Evolutionary conservation across 1,284 basidiomycete genomes (phyloP).

Genomic region (Ganoderma lucidum): DNA sequence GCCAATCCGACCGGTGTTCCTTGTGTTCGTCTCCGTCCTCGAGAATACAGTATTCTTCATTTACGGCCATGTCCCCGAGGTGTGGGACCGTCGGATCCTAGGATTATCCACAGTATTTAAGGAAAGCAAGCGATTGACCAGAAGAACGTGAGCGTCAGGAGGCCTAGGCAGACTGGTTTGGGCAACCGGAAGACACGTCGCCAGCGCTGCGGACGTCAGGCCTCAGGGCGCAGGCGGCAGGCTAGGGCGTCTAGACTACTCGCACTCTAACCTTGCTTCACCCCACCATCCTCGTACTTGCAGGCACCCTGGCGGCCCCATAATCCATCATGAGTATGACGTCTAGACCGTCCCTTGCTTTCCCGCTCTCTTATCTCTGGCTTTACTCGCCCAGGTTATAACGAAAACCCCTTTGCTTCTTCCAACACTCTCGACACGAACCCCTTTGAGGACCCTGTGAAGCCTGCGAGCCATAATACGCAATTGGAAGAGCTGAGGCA

Average conservation of each 20-base stretch:
- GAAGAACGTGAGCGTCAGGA: background rate
- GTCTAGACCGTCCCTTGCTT: background rate
- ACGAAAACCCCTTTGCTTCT: slow-evolving; percentile 82
- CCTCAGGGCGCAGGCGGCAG: background rate
- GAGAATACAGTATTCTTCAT: background rate
- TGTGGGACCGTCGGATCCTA: too few species aligned
- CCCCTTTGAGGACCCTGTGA: slow-evolving; percentile 81
- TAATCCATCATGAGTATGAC: slow-evolving; percentile 35
- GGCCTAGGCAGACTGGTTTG: background rate
- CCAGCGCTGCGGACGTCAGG: background rate
- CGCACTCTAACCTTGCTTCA: slow-evolving; percentile 22
- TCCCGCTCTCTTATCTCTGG: slow-evolving; percentile 8
- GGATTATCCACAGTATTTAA: background rate
- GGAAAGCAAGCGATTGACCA: background rate
- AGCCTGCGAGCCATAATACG: slow-evolving; percentile 44
- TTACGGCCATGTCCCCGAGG: background rate
- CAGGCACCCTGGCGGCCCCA: slow-evolving; percentile 17
- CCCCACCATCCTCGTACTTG: slow-evolving; percentile 14
- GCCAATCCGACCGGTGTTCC: too few species aligned
- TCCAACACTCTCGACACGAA: slow-evolving; percentile 85
- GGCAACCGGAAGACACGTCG: slow-evolving; percentile 17
- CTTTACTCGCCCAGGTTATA: slow-evolving; percentile 26
- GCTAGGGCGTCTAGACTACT: slow-evolving; percentile 18
- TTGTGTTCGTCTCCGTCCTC: background rate
- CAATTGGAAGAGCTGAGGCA: slow-evolving; percentile 70